Conservation (phyloP, 805 yeast genomes). For the Candida insectorum region DNA sequence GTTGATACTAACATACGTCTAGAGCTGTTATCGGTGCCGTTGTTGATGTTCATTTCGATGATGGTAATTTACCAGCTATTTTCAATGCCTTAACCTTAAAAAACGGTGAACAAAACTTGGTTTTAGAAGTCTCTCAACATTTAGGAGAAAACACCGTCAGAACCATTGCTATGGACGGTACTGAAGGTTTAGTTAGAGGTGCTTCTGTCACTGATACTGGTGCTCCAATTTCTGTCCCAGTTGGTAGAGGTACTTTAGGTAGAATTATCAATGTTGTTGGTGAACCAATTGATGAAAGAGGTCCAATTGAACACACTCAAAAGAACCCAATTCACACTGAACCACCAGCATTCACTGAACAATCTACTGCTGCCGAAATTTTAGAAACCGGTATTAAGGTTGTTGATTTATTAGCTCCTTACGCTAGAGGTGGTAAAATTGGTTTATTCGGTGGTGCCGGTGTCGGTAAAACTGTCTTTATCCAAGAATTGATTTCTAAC, state of each 20-base stretch:
- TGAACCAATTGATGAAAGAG: constrained; percentile 99
- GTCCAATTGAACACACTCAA: constrained; percentile 90
- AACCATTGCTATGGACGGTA: constrained; percentile 99
- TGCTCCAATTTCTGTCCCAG: constrained; percentile 98
- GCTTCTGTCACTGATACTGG: constrained; percentile 90
- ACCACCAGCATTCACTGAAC: constrained; percentile 94
- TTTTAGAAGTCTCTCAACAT: constrained; percentile 98
- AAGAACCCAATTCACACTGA: constrained; percentile 99
- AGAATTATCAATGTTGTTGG: constrained; percentile 98
- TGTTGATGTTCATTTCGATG: constrained; percentile 98
- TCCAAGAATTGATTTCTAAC: constrained; percentile 99
- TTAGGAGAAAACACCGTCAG: constrained; percentile 99
- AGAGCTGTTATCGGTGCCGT: constrained; percentile 99
- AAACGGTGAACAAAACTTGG: constrained; percentile 72
- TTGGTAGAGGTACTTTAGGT: constrained; percentile 98
- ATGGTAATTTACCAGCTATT: constrained; percentile 95
- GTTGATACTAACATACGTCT: too few relatives aligned
- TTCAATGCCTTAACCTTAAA: constrained; percentile 92
- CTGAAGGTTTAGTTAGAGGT: constrained; percentile 99
- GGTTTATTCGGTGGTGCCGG: constrained; percentile 99
- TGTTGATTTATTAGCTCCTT: constrained; percentile 98
- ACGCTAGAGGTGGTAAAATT: constrained; percentile 99
- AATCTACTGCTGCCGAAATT: constrained; percentile 96
- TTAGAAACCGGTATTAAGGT: constrained; percentile 99
- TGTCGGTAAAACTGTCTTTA: constrained; percentile 99